phyloP scores from a whole-genome alignment of 306 rosid genomes.

The Casuarina cunninghamiana region DNA sequence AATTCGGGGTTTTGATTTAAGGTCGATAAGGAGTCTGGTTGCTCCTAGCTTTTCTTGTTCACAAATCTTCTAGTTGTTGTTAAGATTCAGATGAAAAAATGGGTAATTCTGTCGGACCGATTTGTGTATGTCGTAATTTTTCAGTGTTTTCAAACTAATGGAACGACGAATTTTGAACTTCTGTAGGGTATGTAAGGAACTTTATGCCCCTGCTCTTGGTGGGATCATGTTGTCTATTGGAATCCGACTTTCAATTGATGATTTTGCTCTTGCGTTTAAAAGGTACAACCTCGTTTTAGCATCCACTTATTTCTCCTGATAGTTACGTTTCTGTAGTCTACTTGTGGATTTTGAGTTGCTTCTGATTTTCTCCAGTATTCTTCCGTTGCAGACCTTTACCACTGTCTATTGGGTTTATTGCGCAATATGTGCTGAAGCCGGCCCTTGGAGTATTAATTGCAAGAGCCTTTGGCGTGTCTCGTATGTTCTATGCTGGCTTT shows the following conservation, averaged over 20 bases:
- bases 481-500: constrained; percentile 81
- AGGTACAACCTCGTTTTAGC: constrained; percentile 46
- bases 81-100: background rate
- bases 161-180: constrained; percentile 30
- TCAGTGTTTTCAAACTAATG: constrained; percentile 19
- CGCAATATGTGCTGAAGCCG: constrained; percentile 88
- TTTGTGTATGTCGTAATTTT: background rate
- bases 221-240: constrained; percentile 99
- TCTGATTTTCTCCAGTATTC: constrained; percentile 33
- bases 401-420: constrained; percentile 68
- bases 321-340: constrained; percentile 4
- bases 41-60: background rate
- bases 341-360: constrained; percentile 29
- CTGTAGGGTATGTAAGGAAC: constrained; percentile 89
- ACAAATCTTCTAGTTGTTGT: constrained; percentile 2
- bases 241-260: constrained; percentile 75
- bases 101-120: background rate
- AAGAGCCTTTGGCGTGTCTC: constrained; percentile 65
- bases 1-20: constrained; percentile 41
- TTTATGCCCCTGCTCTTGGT: constrained; percentile 98
- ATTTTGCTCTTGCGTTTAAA: constrained; percentile 87
- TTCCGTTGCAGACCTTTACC: constrained; percentile 83
- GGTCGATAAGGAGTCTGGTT: constrained; percentile 21
- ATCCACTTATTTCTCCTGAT: constrained; percentile 17
- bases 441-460: constrained; percentile 76